Conservation (phyloP, 768 basidiomycete genomes). For the Porphyrellus cyaneotinctus region DNA sequence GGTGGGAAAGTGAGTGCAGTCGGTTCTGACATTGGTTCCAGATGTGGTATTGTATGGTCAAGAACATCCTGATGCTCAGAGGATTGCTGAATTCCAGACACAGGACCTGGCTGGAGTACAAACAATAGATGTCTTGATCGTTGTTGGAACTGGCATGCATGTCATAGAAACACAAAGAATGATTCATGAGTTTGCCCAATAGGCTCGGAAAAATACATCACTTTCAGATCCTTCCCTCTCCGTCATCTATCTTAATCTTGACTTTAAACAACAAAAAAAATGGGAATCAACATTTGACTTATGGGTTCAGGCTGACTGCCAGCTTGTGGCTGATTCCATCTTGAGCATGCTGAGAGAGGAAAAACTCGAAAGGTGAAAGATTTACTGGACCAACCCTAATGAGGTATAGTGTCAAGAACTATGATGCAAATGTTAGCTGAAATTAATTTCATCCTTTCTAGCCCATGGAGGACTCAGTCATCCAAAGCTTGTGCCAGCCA, state of each 20-base stretch:
- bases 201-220: background rate
- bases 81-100: background rate
- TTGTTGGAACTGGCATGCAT: conserved; percentile 14
- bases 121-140: conserved; percentile 1
- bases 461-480: rapidly evolving
- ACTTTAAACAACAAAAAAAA: conserved; percentile 3
- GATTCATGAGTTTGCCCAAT: background rate
- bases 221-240: background rate
- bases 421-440: no score
- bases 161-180: conserved; percentile 13
- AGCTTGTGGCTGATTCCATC: background rate
- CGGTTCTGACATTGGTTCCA: conserved; percentile 3
- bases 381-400: background rate
- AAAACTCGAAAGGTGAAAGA: background rate
- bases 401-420: no score
- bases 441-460: no score
- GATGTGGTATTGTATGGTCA: conserved; percentile 12
- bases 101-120: background rate
- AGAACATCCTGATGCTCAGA: conserved; percentile 1
- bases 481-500: no score
- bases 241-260: conserved; percentile 5
- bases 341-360: background rate
- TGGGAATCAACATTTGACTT: conserved; percentile 4
- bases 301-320: conserved; percentile 11
- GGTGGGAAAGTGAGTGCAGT: background rate